phyloP scores from a whole-genome alignment of 805 yeast species.

The Kodamaea kakaduensis region DNA sequence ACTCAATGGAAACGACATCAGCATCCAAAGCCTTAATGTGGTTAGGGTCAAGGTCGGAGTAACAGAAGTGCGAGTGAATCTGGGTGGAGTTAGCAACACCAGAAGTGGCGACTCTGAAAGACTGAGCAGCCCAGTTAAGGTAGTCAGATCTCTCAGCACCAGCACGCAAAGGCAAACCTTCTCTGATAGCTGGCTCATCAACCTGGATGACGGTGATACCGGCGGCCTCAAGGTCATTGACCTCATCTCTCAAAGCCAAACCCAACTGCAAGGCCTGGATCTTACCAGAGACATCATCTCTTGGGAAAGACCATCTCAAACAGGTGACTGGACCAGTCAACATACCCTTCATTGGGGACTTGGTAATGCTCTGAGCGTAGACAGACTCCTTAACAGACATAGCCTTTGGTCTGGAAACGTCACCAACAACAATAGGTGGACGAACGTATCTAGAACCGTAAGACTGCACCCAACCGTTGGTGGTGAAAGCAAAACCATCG shows the following conservation, averaged over 20 bases:
- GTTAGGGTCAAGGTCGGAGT: constrained; percentile 99
- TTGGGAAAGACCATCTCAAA: constrained; percentile 99
- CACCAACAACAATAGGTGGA: constrained; percentile 99
- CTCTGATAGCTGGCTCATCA: constrained; percentile 99
- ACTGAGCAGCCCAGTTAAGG: constrained; percentile 98
- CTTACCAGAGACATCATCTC: constrained; percentile 93
- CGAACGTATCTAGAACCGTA: constrained; percentile 99
- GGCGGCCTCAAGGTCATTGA: constrained; percentile 95
- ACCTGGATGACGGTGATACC: constrained; percentile 98
- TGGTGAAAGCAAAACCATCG: constrained; percentile 97
- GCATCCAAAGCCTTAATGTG: constrained; percentile 99
- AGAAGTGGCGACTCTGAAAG: constrained; percentile 98
- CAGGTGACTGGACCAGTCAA: constrained; percentile 99
- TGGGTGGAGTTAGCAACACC: constrained; percentile 95
- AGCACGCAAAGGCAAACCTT: constrained; percentile 98
- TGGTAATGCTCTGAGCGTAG: constrained; percentile 94
- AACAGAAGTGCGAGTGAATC: constrained; percentile 99
- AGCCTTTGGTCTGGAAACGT: constrained; percentile 95
- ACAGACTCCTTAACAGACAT: constrained; percentile 99
- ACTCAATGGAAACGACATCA: constrained; percentile 98
- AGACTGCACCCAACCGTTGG: constrained; percentile 99
- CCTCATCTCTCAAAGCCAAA: constrained; percentile 98
- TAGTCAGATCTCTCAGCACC: constrained; percentile 96
- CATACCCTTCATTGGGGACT: constrained; percentile 99
- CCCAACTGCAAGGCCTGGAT: constrained; percentile 95